Conservation (phyloP, 2,329 filamentous ascomycete species). For the Trichoderma polysporum region DNA sequence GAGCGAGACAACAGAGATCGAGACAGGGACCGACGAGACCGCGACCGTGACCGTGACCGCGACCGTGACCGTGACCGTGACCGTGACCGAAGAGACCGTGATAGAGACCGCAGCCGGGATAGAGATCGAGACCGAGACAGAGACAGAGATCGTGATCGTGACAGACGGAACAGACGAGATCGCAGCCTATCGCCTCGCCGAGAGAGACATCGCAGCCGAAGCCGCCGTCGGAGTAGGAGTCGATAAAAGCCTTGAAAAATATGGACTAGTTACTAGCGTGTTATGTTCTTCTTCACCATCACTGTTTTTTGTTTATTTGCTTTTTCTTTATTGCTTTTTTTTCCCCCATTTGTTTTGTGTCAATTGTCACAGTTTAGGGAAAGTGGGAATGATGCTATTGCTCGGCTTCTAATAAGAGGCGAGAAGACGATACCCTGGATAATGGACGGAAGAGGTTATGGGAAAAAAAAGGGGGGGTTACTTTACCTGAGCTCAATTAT, state of each 20-base stretch:
- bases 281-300: background rate
- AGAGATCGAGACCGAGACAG: conserved; percentile 42
- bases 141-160: conserved; percentile 14
- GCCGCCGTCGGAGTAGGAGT: conserved; percentile 41
- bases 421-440: conserved; percentile 9
- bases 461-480: background rate
- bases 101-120: conserved; percentile 35
- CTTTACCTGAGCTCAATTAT: background rate
- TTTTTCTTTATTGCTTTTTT: background rate
- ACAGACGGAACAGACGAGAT: conserved; percentile 29
- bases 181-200: conserved; percentile 38
- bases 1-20: conserved; percentile 35
- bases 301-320: background rate
- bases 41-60: conserved; percentile 35
- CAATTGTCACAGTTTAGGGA: background rate
- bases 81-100: conserved; percentile 39
- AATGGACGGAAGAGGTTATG: background rate
- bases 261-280: background rate
- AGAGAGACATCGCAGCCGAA: conserved; percentile 39
- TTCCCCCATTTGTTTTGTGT: no score
- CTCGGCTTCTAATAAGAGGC: background rate
- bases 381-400: background rate
- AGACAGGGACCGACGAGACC: conserved; percentile 39
- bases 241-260: background rate
- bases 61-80: conserved; percentile 44